phyloP scores from a whole-genome alignment of 495 filamentous ascomycete genomes.

The Hypoxylon subgilvum region DNA sequence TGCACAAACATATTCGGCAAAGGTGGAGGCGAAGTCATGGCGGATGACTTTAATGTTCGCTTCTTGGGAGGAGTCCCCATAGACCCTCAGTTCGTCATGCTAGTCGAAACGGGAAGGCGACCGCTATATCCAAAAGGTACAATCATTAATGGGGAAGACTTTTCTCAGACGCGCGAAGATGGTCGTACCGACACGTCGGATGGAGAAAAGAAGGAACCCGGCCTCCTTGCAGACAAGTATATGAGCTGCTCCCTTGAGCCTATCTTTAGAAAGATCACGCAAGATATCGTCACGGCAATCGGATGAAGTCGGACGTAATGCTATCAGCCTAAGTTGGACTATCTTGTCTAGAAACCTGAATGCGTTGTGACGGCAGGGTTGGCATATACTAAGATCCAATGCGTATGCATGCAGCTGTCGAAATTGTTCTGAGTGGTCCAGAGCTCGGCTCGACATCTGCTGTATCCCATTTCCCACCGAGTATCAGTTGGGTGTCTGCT shows the following conservation, averaged over 20 bases:
- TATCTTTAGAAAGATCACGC: slow-evolving; percentile 73
- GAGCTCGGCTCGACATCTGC: neutral
- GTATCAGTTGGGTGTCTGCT: slow-evolving; percentile 2
- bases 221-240: slow-evolving; percentile 78
- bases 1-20: slow-evolving; percentile 90
- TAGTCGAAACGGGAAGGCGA: slow-evolving; percentile 59
- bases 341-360: slow-evolving; percentile 19
- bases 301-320: slow-evolving; percentile 38
- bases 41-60: slow-evolving; percentile 76
- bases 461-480: slow-evolving; percentile 4
- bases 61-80: slow-evolving; percentile 91
- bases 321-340: slow-evolving; percentile 39
- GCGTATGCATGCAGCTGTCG: slow-evolving; percentile 10
- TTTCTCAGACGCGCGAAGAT: slow-evolving; percentile 40
- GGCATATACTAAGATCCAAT: slow-evolving; percentile 29
- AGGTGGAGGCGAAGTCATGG: slow-evolving; percentile 91
- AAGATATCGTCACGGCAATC: slow-evolving; percentile 56
- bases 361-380: slow-evolving; percentile 24
- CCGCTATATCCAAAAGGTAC: slow-evolving; percentile 59
- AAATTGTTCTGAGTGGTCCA: slow-evolving; percentile 7
- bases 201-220: slow-evolving; percentile 54
- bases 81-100: slow-evolving; percentile 69
- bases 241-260: slow-evolving; percentile 73
- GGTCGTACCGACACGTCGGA: slow-evolving; percentile 25
- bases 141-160: slow-evolving; percentile 54